Percentiles rank a stretch among this genome's conserved stretches.
Conservation (phyloP, 164 flowering plant species). For the Vitis cinerea region DNA sequence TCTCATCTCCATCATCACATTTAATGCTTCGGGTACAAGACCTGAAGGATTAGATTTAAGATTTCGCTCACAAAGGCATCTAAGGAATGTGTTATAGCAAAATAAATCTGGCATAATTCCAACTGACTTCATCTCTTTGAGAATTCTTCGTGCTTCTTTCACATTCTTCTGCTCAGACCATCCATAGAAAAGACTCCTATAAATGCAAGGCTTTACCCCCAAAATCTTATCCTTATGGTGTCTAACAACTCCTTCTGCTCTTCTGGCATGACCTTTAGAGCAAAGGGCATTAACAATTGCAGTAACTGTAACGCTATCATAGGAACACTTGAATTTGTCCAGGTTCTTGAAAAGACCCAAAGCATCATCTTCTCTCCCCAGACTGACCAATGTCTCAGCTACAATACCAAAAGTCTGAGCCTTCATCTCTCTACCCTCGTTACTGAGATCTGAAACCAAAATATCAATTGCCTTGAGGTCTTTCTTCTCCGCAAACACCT, state of each 20-base stretch:
- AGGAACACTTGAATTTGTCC: conserved; percentile 55
- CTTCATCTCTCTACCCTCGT: conserved; percentile 55
- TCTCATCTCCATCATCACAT: conserved; percentile 76
- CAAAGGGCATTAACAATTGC: conserved; percentile 69
- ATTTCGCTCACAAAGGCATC: conserved; percentile 61
- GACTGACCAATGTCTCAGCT: conserved; percentile 56
- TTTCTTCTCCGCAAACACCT: conserved; percentile 48
- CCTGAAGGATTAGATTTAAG: conserved; percentile 65
- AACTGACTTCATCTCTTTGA: conserved; percentile 58
- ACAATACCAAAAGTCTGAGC: conserved; percentile 48
- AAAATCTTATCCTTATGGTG: conserved; percentile 53
- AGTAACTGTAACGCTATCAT: conserved; percentile 39
- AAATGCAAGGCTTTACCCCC: conserved; percentile 41
- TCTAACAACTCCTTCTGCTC: conserved; percentile 63
- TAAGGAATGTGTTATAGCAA: conserved; percentile 61
- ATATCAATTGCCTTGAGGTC: conserved; percentile 60
- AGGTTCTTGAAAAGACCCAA: conserved; percentile 73
- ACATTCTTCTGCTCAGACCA: conserved; percentile 60
- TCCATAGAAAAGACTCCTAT: conserved; percentile 56
- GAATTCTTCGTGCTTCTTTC: conserved; percentile 55
- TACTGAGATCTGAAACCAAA: conserved; percentile 48
- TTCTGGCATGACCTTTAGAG: conserved; percentile 63
- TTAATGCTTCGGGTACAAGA: conserved; percentile 62
- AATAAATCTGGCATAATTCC: conserved; percentile 44
- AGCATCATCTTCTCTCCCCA: conserved; percentile 70